These are phyloP conservation scores for Podaxis mareebaensis DNA, from an alignment of 768 basidiomycete genomes.

Conservation along the genomic window DNA sequence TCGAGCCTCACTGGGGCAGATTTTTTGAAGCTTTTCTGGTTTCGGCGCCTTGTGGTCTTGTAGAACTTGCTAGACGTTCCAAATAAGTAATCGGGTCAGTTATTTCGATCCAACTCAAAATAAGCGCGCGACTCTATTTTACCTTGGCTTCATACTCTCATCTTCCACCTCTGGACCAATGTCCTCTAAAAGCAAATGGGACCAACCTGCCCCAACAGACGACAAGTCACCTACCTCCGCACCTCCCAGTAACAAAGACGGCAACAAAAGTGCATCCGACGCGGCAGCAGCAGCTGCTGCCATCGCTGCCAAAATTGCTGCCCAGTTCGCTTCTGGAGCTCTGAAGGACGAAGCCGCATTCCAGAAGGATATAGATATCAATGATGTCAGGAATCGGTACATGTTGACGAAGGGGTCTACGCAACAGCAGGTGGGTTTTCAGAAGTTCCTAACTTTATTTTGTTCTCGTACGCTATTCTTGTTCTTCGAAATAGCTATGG, in stretches of 20 bases:
- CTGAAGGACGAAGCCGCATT: slow-evolving; percentile 71
- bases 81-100: not conserved
- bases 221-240: slow-evolving; percentile 31
- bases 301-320: slow-evolving; percentile 89
- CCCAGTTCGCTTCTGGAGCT: slow-evolving; percentile 57
- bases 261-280: slow-evolving; percentile 51
- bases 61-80: not conserved
- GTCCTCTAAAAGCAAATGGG: slow-evolving; percentile 56
- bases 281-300: slow-evolving; percentile 65
- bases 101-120: not conserved
- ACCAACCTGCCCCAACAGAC: slow-evolving; percentile 31
- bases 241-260: slow-evolving; percentile 18
- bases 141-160: slow-evolving; percentile 2
- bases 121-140: too few relatives aligned
- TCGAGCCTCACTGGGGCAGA: slow-evolving; percentile 66
- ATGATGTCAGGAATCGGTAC: slow-evolving; percentile 89
- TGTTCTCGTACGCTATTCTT: not conserved
- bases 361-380: slow-evolving; percentile 88
- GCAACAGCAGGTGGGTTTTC: slow-evolving; percentile 80
- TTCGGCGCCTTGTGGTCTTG: not conserved
- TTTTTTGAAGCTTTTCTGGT: slow-evolving; percentile 13
- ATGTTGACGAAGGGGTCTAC: slow-evolving; percentile 87
- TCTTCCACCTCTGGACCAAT: not conserved
- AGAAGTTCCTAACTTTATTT: slow-evolving; percentile 55
- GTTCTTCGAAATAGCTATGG: not conserved